phyloP scores from a whole-genome alignment of 129 eudicot genomes.

The Kitagawia praeruptora region DNA sequence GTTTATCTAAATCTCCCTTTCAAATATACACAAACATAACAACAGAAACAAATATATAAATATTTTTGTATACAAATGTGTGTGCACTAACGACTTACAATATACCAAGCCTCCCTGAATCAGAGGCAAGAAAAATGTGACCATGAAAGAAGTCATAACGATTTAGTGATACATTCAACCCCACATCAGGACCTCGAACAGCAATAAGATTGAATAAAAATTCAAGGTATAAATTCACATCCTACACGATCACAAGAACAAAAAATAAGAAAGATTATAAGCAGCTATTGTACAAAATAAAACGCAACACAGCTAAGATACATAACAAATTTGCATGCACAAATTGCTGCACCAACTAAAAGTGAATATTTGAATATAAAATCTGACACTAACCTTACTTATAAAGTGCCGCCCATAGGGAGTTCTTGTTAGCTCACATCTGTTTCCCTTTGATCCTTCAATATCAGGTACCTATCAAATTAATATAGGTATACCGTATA shows the following conservation, averaged over 20 bases:
- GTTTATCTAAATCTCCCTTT: background rate
- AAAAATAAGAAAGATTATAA: slow-evolving; percentile 4
- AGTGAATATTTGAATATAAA: background rate
- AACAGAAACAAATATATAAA: background rate
- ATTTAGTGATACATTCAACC: slow-evolving; percentile 61
- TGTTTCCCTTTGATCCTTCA: slow-evolving; percentile 59
- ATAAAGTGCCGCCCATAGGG: slow-evolving; percentile 80
- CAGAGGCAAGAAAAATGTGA: slow-evolving; percentile 82
- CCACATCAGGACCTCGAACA: slow-evolving; percentile 75
- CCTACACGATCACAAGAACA: slow-evolving; percentile 38
- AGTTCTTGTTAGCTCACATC: slow-evolving; percentile 83
- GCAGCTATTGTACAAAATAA: background rate
- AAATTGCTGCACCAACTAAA: background rate
- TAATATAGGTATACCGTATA: slow-evolving; percentile 1
- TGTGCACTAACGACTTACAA: slow-evolving; percentile 52
- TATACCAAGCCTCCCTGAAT: slow-evolving; percentile 86
- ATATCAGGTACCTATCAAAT: slow-evolving; percentile 76
- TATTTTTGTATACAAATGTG: background rate
- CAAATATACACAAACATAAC: background rate
- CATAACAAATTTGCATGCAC: background rate
- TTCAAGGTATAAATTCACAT: slow-evolving; percentile 65
- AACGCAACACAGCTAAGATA: background rate
- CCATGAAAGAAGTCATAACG: slow-evolving; percentile 97
- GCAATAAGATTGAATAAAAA: slow-evolving; percentile 62
- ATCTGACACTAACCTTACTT: slow-evolving; percentile 46